These are phyloP conservation scores for Hyparrhenia diplandra DNA, from an alignment of 176 grass and related monocot species.

Conservation along the genomic window DNA sequence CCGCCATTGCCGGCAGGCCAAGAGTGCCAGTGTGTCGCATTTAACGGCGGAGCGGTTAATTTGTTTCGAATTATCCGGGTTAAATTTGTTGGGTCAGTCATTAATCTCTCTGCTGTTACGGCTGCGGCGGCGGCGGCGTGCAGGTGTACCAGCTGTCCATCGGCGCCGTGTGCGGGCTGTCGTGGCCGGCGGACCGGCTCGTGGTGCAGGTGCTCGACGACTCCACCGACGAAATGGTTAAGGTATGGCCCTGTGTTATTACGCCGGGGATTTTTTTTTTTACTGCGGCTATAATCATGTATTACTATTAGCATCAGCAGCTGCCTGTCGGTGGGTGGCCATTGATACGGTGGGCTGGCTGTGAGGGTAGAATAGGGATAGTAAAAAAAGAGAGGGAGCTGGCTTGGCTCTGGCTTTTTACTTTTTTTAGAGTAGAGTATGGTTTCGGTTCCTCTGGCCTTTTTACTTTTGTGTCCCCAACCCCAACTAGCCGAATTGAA, in stretches of 20 bases:
- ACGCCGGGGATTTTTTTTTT: not conserved
- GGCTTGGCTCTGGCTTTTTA: conserved; percentile 2
- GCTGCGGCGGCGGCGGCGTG: not conserved
- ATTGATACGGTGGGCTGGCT: not conserved
- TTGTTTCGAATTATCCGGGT: not conserved
- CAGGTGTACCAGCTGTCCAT: conserved; percentile 71
- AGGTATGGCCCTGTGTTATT: not conserved
- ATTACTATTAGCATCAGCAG: not conserved
- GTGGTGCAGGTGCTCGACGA: conserved; percentile 72
- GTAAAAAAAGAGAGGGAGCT: not conserved
- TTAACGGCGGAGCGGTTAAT: not conserved
- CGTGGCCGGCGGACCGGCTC: conserved; percentile 63
- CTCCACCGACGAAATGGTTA: conserved; percentile 57
- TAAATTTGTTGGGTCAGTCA: not conserved
- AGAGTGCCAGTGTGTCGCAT: not conserved
- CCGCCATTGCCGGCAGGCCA: not conserved
- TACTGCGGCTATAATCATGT: not conserved
- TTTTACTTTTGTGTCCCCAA: conserved; percentile 11
- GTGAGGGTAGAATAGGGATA: not conserved
- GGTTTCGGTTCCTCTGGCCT: not conserved
- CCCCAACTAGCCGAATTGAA: not conserved
- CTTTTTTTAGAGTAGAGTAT: not conserved
- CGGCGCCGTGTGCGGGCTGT: conserved; percentile 58
- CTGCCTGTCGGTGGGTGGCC: conserved; percentile 10
- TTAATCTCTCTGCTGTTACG: not conserved